Evolutionary conservation across 108 stramenopile genomes (phyloP).

Genomic region (Conticribra weissflogii): DNA sequence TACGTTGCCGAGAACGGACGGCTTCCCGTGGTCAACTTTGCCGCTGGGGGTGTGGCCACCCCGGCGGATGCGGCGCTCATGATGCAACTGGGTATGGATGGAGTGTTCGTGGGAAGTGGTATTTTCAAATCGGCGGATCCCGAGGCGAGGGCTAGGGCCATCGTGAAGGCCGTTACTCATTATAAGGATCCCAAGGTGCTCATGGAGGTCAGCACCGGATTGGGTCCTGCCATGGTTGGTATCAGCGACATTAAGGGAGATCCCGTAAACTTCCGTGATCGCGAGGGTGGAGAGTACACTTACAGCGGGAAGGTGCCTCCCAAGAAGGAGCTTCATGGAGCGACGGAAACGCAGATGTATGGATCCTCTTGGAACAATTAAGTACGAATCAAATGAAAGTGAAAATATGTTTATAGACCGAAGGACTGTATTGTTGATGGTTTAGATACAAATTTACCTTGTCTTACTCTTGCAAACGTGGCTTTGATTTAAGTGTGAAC

Average conservation of each 20-base stretch:
- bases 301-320: constrained; percentile 88
- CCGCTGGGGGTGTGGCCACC: constrained; percentile 99
- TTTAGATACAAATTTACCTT: too few relatives aligned
- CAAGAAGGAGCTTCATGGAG: constrained; percentile 87
- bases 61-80: constrained; percentile 99
- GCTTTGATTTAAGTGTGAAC: too few relatives aligned
- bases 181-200: constrained; percentile 97
- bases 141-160: constrained; percentile 93
- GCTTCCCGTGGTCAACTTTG: constrained; percentile 99
- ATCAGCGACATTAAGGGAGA: constrained; percentile 96
- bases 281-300: constrained; percentile 90
- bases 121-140: constrained; percentile 97
- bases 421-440: too few relatives aligned
- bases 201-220: constrained; percentile 92
- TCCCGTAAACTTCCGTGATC: constrained; percentile 97
- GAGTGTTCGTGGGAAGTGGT: constrained; percentile 98
- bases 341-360: constrained; percentile 94
- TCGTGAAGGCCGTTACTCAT: constrained; percentile 97
- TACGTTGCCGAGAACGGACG: constrained; percentile 90
- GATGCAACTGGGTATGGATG: constrained; percentile 99
- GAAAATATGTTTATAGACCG: too few relatives aligned
- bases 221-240: constrained; percentile 99
- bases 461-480: too few relatives aligned
- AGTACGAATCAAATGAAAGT: too few relatives aligned
- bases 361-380: constrained; percentile 86